Evolutionary conservation across 73 alveolate species (phyloP), one percentile per base, ranked within the genome.

Genomic region (Tetrahymena malaccensis): DNA sequence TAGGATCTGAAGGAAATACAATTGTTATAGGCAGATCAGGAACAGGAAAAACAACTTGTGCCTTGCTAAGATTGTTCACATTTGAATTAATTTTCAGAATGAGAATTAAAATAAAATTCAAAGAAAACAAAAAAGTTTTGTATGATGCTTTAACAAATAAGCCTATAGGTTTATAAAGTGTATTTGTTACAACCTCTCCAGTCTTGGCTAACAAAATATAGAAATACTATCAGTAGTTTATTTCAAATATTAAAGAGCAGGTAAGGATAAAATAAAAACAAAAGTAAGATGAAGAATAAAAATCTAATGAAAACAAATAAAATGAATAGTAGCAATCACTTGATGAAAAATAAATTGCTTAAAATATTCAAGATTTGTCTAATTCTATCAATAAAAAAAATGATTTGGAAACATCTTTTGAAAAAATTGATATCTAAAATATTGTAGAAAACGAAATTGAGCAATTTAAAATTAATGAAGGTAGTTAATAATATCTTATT

Each of bases 11-110:
- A 25, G 95, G 94, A 43, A 94, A 97, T 94, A 85, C 96, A n/a
- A 94, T 98, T 12, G 94, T 96, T 34, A 93, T 98, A 8, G 99
- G 99, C 3, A 93, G 99, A 83, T 96, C 98, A 35, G 99, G 99
- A 8, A 98, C 99, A 34, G 99, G 99, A 1, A 98, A 98, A 85
- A 98, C 99, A 10, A 98, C 99, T 33, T 94, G 98, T 35, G 94
- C 98, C 17, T 94, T 97, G 3, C 85, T 97, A 22, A 97, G 97
- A 55, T 33, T 98, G 38, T 96, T 97, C 31, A 96, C 99, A 0
- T 70, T 93, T 85, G 97, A 97, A 85, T 22, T 98, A 12, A 44
- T 98, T 27, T 96, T 70, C 38, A 96, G 93, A 43, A 38, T 93
- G 85, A 93, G 85, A 43, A 22, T 43, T 17, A 93, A 43, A 38